Percentiles rank a stretch among this genome's conserved stretches.
These are phyloP conservation scores for Lolium multiflorum DNA, from an alignment of 176 grass and related monocot species.

Conservation along the genomic window DNA sequence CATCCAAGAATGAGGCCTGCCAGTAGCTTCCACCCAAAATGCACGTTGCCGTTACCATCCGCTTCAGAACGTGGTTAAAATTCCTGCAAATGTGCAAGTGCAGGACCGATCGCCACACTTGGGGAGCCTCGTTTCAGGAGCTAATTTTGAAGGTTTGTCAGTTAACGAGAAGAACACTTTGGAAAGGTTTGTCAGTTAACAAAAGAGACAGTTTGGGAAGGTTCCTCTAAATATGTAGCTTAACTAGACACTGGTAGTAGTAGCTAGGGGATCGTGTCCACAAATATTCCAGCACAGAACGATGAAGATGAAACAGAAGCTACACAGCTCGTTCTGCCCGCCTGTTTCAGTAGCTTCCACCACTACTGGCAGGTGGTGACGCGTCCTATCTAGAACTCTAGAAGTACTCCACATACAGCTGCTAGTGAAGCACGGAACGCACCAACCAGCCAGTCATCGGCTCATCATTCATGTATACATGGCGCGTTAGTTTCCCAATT, in stretches of 20 bases:
- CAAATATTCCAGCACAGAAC: not conserved
- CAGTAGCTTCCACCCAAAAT: not conserved
- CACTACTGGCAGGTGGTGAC: not conserved
- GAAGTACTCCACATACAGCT: not conserved
- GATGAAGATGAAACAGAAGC: not conserved
- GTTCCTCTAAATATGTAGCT: not conserved
- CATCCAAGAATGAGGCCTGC: not conserved
- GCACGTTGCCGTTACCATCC: not conserved
- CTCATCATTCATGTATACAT: not conserved
- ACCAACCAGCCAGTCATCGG: conserved; percentile 6
- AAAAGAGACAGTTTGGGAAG: not conserved
- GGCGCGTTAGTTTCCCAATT: not conserved
- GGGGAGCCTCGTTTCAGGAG: not conserved
- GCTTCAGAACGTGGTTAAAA: not conserved
- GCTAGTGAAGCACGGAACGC: not conserved
- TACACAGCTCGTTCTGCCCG: not conserved
- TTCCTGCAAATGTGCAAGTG: not conserved
- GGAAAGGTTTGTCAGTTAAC: not conserved
- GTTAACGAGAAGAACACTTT: not conserved
- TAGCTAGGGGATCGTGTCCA: not conserved
- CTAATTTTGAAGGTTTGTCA: not conserved
- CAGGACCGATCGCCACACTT: not conserved
- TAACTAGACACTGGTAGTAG: no score
- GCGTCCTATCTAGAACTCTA: not conserved
- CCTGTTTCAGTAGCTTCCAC: not conserved